phyloP scores from a whole-genome alignment of 305 asterid genomes.

The Solanum hybrid region DNA sequence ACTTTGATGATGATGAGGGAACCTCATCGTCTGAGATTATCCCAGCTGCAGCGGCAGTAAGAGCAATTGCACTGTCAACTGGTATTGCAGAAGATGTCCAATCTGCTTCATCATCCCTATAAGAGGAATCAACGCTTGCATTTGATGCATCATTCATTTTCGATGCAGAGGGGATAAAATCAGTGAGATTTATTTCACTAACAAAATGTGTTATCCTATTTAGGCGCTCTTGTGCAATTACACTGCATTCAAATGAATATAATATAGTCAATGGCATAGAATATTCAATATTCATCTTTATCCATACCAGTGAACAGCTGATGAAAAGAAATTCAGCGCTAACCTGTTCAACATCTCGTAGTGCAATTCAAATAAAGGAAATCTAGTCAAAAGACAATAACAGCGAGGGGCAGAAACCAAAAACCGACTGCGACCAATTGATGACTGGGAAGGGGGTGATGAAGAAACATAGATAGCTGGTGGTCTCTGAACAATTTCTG shows the following conservation, averaged over 20 bases:
- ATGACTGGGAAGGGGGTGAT: conserved; percentile 42
- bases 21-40: conserved; percentile 59
- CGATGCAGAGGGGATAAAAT: conserved; percentile 29
- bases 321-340: conserved; percentile 10
- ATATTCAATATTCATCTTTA: background rate
- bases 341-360: conserved; percentile 87
- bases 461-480: conserved; percentile 47
- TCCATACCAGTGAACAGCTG: background rate
- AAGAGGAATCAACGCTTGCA: conserved; percentile 34
- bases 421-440: conserved; percentile 48
- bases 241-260: conserved; percentile 51
- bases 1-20: conserved; percentile 35
- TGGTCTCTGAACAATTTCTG: conserved; percentile 82
- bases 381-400: conserved; percentile 82
- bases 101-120: conserved; percentile 34
- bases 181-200: conserved; percentile 43
- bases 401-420: conserved; percentile 96
- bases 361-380: conserved; percentile 88
- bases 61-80: conserved; percentile 47
- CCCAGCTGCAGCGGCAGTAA: conserved; percentile 80
- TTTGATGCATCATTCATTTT: conserved; percentile 24
- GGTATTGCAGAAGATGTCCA: conserved; percentile 76
- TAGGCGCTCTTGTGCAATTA: conserved; percentile 85
- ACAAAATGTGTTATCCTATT: conserved; percentile 75
- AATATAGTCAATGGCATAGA: conserved; percentile 13